Evolutionary conservation across 106 monocot genomes (phyloP), one percentile per base, ranked within the genome.

Genomic region (Alisma plantagoaquatica): DNA sequence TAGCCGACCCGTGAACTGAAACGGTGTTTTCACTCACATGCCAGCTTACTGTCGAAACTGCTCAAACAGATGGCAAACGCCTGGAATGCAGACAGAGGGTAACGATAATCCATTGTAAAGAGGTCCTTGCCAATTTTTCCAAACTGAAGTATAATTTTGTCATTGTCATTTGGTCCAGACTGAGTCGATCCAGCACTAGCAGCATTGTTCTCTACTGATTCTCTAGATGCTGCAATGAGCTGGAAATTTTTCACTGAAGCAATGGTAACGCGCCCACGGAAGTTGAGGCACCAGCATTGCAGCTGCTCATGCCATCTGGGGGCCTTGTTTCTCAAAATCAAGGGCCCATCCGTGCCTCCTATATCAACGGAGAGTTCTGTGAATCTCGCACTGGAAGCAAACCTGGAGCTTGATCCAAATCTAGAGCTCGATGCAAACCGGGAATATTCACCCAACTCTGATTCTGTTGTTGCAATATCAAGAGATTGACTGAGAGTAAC

Each of bases 201-300:
- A n/a, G 35, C 12, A 19, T 3, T 28, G 25, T 21, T 25, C 56
- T 43, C 31, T 2, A 21, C 35, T 10, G 47, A 27, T 25, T 49
- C 56, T 10, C 45, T 27, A 10, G 47, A 47, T 31, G 57, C 47
- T 42, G 63, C 51, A 10, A 67, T 38, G 27, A 67, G 27, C 29
- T 67, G 66, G 33, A 67, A 67, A 38, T 67, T 67, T 48, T 67
- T 67, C 25, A 67, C 66, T 2, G 66, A 67, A 9, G 66, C 66
- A 10, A 67, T 49, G 9, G 66, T 67, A 11, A 67, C 66, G 23
- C 66, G 57, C 4, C 66, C 66, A 24, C 66, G 66, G 56, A 67
- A 67, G 28, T 67, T 67, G 2, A 67, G 46, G 57, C 66, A 67
- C 66, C 66, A 67, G 38, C 66, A 67, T 29, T 67, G 66, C 10